Conservation (phyloP, 805 yeast species). For the Candida insectorum region DNA sequence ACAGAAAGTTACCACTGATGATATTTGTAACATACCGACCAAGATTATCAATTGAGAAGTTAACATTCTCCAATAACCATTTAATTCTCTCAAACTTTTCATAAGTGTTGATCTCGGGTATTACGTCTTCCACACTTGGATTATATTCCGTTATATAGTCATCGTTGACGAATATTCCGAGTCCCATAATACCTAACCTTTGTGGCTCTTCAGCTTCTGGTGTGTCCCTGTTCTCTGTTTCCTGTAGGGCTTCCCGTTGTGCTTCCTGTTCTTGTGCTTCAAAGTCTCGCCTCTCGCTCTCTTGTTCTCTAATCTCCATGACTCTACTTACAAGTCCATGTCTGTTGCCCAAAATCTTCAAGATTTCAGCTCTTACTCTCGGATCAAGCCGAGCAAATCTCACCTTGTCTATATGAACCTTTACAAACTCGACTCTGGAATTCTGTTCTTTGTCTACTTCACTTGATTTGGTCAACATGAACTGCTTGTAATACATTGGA, state of each 20-base stretch:
- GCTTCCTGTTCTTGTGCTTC: background rate
- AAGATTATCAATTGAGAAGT: background rate
- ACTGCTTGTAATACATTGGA: slow-evolving; percentile 2
- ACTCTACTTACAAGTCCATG: background rate
- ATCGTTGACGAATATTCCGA: background rate
- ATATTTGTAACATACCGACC: background rate
- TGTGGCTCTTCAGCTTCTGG: background rate
- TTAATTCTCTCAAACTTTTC: background rate
- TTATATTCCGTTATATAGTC: background rate
- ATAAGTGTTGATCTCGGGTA: background rate
- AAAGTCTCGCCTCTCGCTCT: background rate
- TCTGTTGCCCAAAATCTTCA: no score
- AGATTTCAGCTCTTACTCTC: no score
- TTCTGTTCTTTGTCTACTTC: slow-evolving; percentile 1
- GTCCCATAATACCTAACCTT: no score
- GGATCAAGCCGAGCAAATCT: background rate
- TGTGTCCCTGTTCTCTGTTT: no score
- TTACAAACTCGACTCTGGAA: slow-evolving; percentile 2
- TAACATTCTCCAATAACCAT: slow-evolving; percentile 1
- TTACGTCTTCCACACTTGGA: slow-evolving; percentile 2
- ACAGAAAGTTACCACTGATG: background rate
- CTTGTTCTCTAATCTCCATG: background rate
- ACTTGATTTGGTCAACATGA: slow-evolving; percentile 1
- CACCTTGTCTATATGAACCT: slow-evolving; percentile 1
- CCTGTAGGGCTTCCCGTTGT: background rate